phyloP scores from a whole-genome alignment of 805 yeast genomes.

The Schizosaccharomyces octosporus region DNA sequence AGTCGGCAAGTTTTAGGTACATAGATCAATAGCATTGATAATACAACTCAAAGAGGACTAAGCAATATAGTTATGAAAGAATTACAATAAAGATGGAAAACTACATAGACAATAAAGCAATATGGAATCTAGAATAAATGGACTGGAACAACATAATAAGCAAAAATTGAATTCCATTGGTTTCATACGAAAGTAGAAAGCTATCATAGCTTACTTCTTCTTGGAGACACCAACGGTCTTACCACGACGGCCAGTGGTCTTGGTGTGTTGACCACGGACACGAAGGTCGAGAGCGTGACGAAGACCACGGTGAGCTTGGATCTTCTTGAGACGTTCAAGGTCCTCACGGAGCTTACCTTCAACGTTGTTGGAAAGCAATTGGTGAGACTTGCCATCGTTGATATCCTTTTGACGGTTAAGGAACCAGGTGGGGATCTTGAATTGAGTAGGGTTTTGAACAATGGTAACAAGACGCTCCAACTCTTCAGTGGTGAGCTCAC shows the following conservation, averaged over 20 bases:
- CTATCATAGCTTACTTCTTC: constrained; percentile 14
- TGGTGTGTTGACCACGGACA: constrained; percentile 99
- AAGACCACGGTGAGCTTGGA: constrained; percentile 99
- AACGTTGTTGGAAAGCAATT: constrained; percentile 93
- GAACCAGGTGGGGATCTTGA: constrained; percentile 99
- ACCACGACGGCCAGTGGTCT: constrained; percentile 97
- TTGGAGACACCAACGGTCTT: constrained; percentile 26
- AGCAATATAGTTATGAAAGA: too few species aligned
- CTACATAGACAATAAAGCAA: too few species aligned
- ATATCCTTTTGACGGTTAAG: constrained; percentile 98
- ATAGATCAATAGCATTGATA: too few species aligned
- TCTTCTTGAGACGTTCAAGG: constrained; percentile 98
- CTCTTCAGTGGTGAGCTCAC: constrained; percentile 99
- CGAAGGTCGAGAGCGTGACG: constrained; percentile 99
- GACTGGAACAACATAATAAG: constrained; percentile 1
- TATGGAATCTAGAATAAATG: too few species aligned
- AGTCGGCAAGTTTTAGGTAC: too few species aligned
- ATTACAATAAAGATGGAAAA: too few species aligned
- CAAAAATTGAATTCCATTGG: too few species aligned
- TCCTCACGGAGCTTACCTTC: constrained; percentile 99
- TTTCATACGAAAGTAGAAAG: neutral
- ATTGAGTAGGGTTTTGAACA: constrained; percentile 98
- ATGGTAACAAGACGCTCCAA: constrained; percentile 98
- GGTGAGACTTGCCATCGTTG: constrained; percentile 97
- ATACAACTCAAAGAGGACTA: too few species aligned